Base-by-base conservation (phyloP, 495 filamentous ascomycete genomes). In the Ramalina intermedia region DNA sequence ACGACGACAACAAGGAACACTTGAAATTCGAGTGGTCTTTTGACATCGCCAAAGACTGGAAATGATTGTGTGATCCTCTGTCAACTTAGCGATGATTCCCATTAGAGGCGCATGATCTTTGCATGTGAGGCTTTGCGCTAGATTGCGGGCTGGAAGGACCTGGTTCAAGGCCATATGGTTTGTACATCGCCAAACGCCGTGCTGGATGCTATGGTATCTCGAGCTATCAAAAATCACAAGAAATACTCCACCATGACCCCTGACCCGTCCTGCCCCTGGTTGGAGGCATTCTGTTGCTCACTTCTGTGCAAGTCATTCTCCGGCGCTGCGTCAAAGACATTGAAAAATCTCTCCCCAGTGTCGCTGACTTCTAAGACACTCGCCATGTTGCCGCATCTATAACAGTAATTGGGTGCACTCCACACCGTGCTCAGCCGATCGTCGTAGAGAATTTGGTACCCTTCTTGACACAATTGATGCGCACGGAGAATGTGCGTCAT, bases 321-420 rank as follows among this genome's bases (percentile, higher is more conserved):
- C 14, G 91, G 91, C 17, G 90, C 87, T 6, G 91, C 93, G 43
- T 91, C 86, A 62, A 98, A 98, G 12, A 96, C 87, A 63, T 98
- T 98, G 66, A 96, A 98, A 58, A 80, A 91, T 47, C 88, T 70
- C 65, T 94, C 86, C 14, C 90, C 91, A 12, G 79, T 78, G 62
- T 94, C 86, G 60, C 85, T 85, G 38, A 98, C 93, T 66, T 98
- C 91, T 13, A 98, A 70, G 26, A 98, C 91, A 66, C 86, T 94
- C 9, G 91, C 91, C 76, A 96, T 81, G 60, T 98, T 98, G 17
- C 91, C 91, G 64, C 91, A 98, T 16, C 89, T 72, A 62, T 94
- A 94, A 66, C 89, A 96, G 66, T 96, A 96, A 58, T 96, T 96
- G 4, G 89, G 89, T 2, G 89, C 91, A 61, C 85, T 93, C 91